Percentiles rank a stretch among this genome's conserved stretches.
Evolutionary conservation across 2,329 filamentous ascomycete genomes (phyloP).

Genomic region (Colletotrichum gigasporum): DNA sequence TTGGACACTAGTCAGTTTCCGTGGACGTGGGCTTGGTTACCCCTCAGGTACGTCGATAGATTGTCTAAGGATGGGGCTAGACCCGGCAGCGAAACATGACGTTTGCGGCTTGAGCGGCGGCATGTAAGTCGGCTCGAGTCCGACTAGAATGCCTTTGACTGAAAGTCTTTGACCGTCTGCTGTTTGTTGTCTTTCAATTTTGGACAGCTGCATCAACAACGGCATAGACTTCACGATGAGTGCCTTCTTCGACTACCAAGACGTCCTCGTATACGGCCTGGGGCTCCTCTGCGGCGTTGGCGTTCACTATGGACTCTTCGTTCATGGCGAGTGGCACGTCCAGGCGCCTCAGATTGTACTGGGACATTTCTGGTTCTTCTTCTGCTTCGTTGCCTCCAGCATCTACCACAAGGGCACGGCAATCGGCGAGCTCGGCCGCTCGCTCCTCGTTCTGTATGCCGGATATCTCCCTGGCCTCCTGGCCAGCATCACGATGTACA

Average conservation of each 20-base stretch:
- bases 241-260: background rate
- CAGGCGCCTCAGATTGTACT: constrained; percentile 34
- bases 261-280: constrained; percentile 4
- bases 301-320: constrained; percentile 34
- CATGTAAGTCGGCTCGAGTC: constrained; percentile 1
- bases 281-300: constrained; percentile 24
- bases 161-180: constrained; percentile 5
- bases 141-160: background rate
- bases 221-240: constrained; percentile 15
- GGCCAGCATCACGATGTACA: constrained; percentile 48
- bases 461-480: constrained; percentile 32
- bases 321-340: constrained; percentile 38
- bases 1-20: constrained; percentile 21
- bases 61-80: background rate
- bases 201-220: background rate
- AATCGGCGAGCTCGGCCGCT: constrained; percentile 8
- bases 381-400: constrained; percentile 16
- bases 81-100: constrained; percentile 5
- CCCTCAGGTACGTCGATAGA: constrained; percentile 1
- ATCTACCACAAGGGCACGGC: constrained; percentile 9
- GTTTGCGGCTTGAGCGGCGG: background rate
- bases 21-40: background rate
- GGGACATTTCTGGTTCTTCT: constrained; percentile 23
- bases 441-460: constrained; percentile 10
- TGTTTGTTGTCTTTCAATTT: background rate